Percentiles rank a stretch among this genome's conserved stretches.
Conservation (phyloP, 371 early-diverging fungal genomes). For the Lichtheimia ornata region DNA sequence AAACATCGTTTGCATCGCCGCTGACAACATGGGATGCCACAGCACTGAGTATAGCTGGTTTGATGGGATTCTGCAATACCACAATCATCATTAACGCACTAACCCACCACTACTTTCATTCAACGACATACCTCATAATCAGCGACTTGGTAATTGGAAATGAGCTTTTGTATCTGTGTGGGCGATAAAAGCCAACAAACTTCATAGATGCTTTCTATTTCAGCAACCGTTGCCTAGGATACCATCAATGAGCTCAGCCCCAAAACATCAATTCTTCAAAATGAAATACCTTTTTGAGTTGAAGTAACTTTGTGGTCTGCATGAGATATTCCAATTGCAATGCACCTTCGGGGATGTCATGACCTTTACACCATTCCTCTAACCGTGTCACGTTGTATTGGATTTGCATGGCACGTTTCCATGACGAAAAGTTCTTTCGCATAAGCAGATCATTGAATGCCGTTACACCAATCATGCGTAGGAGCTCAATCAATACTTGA, state of each 20-base stretch:
- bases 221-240: constrained; percentile 46
- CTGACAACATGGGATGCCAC: constrained; percentile 86
- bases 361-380: constrained; percentile 94
- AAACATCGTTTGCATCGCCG: constrained; percentile 83
- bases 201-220: constrained; percentile 92
- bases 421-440: constrained; percentile 86
- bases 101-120: not conserved
- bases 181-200: constrained; percentile 90
- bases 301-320: constrained; percentile 91
- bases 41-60: constrained; percentile 86
- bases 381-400: constrained; percentile 93
- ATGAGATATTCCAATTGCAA: constrained; percentile 85
- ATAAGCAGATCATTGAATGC: constrained; percentile 95
- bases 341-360: constrained; percentile 81
- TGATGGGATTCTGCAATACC: constrained; percentile 67
- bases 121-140: constrained; percentile 65
- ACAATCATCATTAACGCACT: not conserved
- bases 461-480: constrained; percentile 87
- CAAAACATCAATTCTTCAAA: no score
- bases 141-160: constrained; percentile 71
- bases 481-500: constrained; percentile 88
- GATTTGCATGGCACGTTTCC: constrained; percentile 89
- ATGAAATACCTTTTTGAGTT: constrained; percentile 67
- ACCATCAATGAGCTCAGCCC: no score
- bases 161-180: constrained; percentile 90